Evolutionary conservation across 2,329 filamentous ascomycete genomes (phyloP).

Genomic region (Aspergillus piperis): DNA sequence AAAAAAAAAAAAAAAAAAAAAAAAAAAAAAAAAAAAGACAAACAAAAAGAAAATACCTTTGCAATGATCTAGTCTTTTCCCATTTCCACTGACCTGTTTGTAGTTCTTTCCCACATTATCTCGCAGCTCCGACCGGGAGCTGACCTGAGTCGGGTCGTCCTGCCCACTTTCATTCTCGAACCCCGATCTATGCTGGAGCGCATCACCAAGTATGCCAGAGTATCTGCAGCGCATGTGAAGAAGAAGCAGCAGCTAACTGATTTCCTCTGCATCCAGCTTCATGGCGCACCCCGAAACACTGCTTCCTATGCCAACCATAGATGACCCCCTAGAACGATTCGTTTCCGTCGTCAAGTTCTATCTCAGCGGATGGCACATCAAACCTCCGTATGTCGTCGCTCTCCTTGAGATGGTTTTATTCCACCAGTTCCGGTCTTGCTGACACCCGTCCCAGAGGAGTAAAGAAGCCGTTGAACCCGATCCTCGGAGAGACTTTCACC

Average conservation of each 20-base stretch:
- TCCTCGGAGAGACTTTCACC: constrained; percentile 90
- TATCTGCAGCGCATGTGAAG: neutral
- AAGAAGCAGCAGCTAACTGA: constrained; percentile 18
- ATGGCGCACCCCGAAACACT: constrained; percentile 99
- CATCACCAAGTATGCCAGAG: constrained; percentile 80
- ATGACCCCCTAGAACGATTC: constrained; percentile 87
- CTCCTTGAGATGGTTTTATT: neutral
- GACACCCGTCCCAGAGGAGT: constrained; percentile 66
- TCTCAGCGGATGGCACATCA: constrained; percentile 97
- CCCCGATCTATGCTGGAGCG: constrained; percentile 97
- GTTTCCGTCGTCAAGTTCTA: constrained; percentile 98
- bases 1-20: no score
- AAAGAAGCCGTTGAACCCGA: constrained; percentile 96
- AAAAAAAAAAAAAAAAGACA: no score
- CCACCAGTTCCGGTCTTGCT: constrained; percentile 9
- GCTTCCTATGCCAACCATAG: constrained; percentile 79
- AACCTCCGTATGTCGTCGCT: constrained; percentile 72
- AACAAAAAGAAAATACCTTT: neutral
- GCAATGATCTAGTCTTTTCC: neutral
- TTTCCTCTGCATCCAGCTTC: constrained; percentile 65
- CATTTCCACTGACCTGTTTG: constrained; percentile 8
- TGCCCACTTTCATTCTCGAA: constrained; percentile 97
- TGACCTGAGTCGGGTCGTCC: constrained; percentile 87
- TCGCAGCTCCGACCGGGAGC: constrained; percentile 93
- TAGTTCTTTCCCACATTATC: constrained; percentile 95